Conservation (phyloP, 2,329 filamentous ascomycete species). For the Pseudopithomyces maydicus region DNA sequence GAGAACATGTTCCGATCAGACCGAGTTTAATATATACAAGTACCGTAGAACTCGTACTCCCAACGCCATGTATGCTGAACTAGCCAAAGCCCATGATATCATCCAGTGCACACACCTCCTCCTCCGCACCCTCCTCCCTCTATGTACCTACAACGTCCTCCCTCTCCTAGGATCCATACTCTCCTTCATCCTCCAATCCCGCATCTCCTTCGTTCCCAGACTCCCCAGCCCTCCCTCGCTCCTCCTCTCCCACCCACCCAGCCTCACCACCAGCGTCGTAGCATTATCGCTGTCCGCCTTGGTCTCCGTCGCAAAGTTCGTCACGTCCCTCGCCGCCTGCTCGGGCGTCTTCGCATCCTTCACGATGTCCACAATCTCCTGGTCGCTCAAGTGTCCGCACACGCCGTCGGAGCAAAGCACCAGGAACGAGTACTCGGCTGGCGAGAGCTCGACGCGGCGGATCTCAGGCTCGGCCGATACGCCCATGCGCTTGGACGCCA, state of each 20-base stretch:
- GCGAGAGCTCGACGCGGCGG: slow-evolving; percentile 74
- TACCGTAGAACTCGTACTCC: too few relatives aligned
- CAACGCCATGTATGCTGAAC: background rate
- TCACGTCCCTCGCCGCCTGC: slow-evolving; percentile 77
- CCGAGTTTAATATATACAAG: too few relatives aligned
- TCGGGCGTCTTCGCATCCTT: slow-evolving; percentile 94
- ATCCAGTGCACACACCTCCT: background rate
- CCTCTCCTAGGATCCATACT: slow-evolving; percentile 80
- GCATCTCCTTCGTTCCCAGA: slow-evolving; percentile 87
- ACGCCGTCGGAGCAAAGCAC: slow-evolving; percentile 90
- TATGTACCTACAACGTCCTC: slow-evolving; percentile 43
- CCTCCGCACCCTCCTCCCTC: background rate
- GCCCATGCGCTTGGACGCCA: slow-evolving; percentile 87
- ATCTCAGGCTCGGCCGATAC: slow-evolving; percentile 95
- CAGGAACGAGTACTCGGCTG: slow-evolving; percentile 87
- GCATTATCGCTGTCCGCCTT: slow-evolving; percentile 66
- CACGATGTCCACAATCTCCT: slow-evolving; percentile 94
- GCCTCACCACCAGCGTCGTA: slow-evolving; percentile 65
- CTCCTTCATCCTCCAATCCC: slow-evolving; percentile 81
- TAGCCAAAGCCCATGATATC: slow-evolving; percentile 1
- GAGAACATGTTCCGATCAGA: too few relatives aligned
- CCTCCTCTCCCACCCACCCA: slow-evolving; percentile 70
- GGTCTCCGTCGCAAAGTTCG: slow-evolving; percentile 88
- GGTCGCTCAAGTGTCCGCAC: slow-evolving; percentile 82
- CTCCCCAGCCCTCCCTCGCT: slow-evolving; percentile 87